Conservation (phyloP, 192 early-diverging fungal genomes). For the Coemansia interrupta region DNA sequence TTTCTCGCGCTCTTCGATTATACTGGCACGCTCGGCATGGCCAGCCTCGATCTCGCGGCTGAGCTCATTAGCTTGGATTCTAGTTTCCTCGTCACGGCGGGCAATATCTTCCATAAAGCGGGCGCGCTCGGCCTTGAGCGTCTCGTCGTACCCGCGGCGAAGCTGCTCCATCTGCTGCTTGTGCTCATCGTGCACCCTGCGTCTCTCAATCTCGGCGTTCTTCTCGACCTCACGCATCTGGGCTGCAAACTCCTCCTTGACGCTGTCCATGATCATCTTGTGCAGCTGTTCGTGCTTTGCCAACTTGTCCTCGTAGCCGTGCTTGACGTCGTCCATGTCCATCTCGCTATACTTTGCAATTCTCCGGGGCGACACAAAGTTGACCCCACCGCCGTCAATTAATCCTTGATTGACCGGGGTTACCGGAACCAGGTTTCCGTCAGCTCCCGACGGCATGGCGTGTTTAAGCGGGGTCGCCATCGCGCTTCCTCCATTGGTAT, state of each 20-base stretch:
- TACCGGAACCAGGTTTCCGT: conserved; percentile 32
- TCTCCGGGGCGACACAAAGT: conserved; percentile 46
- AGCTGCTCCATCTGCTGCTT: conserved; percentile 26
- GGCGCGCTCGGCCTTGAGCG: conserved; percentile 19
- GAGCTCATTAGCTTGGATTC: conserved; percentile 22
- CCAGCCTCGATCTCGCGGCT: conserved; percentile 29
- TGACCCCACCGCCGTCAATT: conserved; percentile 46
- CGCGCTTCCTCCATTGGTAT: background rate
- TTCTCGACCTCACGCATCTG: conserved; percentile 40
- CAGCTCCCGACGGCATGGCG: background rate
- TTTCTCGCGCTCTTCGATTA: conserved; percentile 23
- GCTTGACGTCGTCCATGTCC: conserved; percentile 28
- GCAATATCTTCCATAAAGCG: conserved; percentile 26
- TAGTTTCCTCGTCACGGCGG: conserved; percentile 28
- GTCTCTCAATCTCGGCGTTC: conserved; percentile 30
- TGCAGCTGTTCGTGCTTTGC: conserved; percentile 36
- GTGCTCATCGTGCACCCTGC: conserved; percentile 31
- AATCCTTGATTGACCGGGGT: conserved; percentile 48
- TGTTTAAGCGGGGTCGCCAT: conserved; percentile 13
- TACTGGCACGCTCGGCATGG: conserved; percentile 19
- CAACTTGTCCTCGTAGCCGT: conserved; percentile 32
- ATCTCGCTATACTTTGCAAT: conserved; percentile 50
- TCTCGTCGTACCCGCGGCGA: conserved; percentile 30
- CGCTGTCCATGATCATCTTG: conserved; percentile 37
- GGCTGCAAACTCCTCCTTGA: conserved; percentile 41